These are phyloP conservation scores for Hypoxylon sp. DNA, from an alignment of 2,329 filamentous ascomycete genomes.

Conservation along the genomic window DNA sequence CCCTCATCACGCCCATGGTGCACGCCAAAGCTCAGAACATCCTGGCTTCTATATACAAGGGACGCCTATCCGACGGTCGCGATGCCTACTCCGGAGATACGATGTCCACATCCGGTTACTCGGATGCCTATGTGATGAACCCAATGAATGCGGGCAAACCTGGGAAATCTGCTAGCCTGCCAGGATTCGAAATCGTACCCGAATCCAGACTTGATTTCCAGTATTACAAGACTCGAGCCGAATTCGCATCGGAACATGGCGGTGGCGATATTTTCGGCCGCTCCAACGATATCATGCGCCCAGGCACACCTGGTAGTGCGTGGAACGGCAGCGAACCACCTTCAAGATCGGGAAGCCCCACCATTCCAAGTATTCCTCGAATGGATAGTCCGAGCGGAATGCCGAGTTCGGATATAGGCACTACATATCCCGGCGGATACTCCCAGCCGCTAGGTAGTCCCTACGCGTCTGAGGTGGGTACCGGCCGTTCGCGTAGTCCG, in stretches of 20 bases:
- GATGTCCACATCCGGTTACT: constrained; percentile 78
- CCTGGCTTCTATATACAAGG: constrained; percentile 87
- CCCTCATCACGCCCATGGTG: constrained; percentile 95
- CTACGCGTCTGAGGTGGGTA: constrained; percentile 49
- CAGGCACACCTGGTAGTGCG: constrained; percentile 72
- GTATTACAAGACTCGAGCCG: constrained; percentile 90
- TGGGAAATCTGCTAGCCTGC: constrained; percentile 65
- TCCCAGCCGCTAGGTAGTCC: constrained; percentile 48
- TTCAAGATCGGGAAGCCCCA: constrained; percentile 68
- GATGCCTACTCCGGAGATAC: constrained; percentile 70
- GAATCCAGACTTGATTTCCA: constrained; percentile 90
- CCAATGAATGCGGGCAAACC: constrained; percentile 75
- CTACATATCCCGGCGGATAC: constrained; percentile 50
- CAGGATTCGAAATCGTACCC: constrained; percentile 90
- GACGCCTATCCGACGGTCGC: constrained; percentile 79
- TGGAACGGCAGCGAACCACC: constrained; percentile 60
- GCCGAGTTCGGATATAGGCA: constrained; percentile 46
- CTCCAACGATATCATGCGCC: constrained; percentile 70
- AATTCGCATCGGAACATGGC: constrained; percentile 90
- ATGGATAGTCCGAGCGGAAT: constrained; percentile 50
- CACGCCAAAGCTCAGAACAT: constrained; percentile 90
- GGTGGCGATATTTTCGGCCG: constrained; percentile 78
- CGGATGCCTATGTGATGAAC: constrained; percentile 85
- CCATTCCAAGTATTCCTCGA: constrained; percentile 52
- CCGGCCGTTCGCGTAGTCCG: constrained; percentile 61